A percentile compares a stretch with the other conserved stretches of the same genome.
Evolutionary conservation across 371 early-diverging fungal genomes (phyloP).

Genomic region (Mucor racemosus): DNA sequence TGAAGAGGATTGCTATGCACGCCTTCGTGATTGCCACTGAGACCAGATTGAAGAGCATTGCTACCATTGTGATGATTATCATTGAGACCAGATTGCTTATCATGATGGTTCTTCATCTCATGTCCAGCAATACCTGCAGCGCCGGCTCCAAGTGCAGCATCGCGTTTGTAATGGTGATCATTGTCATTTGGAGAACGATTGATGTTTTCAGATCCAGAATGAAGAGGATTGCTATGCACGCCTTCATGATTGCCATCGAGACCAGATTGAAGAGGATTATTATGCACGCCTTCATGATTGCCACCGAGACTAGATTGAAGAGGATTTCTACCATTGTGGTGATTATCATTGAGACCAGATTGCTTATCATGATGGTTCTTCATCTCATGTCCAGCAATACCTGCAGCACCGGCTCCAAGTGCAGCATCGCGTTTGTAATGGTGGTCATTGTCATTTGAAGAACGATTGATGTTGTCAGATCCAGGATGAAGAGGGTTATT

Average conservation of each 20-base stretch:
- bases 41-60: neutral
- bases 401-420: conserved; percentile 19
- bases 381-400: conserved; percentile 17
- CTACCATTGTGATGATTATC: neutral
- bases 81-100: neutral
- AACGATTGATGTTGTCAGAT: neutral
- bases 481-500: neutral
- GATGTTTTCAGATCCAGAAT: neutral
- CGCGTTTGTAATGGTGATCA: conserved; percentile 17
- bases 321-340: too few species aligned
- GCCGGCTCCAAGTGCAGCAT: conserved; percentile 22
- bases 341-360: too few species aligned
- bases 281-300: too few species aligned
- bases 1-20: conserved; percentile 2
- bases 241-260: too few species aligned
- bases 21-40: neutral
- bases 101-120: conserved; percentile 16
- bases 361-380: conserved; percentile 13
- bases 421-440: conserved; percentile 18
- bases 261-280: too few species aligned
- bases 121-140: conserved; percentile 22
- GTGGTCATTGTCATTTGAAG: neutral
- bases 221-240: neutral
- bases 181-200: neutral
- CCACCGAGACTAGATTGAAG: too few species aligned